Evolutionary conservation across 2,329 filamentous ascomycete genomes (phyloP), one percentile per base, ranked within the genome.

Genomic region (Helicocarpus griseus): DNA sequence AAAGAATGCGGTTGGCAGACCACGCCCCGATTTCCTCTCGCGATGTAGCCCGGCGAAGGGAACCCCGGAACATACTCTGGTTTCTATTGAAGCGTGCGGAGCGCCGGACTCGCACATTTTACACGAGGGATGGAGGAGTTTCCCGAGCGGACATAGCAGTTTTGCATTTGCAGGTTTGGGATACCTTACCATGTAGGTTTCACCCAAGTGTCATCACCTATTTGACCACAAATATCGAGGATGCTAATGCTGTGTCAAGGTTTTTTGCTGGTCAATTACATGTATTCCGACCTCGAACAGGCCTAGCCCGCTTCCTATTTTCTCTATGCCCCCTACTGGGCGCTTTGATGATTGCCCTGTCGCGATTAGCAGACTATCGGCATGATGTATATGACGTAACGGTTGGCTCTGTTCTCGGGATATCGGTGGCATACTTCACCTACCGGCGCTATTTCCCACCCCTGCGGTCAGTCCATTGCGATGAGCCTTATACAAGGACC

Each of bases 1-100:
- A 64, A 98, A 98, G 70, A 95, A 95, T 64, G 79, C 86, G 8
- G 86, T 91, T 24, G 88, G 88, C 7, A 74, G 88, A 9, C 88
- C 89, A 28, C 81, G 91, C 5, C 91, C 91, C 3, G 91, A 97
- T 68, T 73, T 96, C 33, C 80, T 97, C 39, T 82, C 85, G n/a
- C 83, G 93, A 35, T 98, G 93, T 70, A 83, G 86, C 57, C 90
- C 93, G 0, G 71, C 67, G 51, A 66, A 74, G 13, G 78, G 76
- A 6, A 82, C 81, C 0, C 75, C 81, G 0, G 69, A 69, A 48
- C 72, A 82, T 56, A 61, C 69, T 29, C 68, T 84, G 45, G 76
- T 84, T 26, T 63, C 66, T 11, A 70, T 70, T 57, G 67, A 63
- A 1, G 69, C 74, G 9, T 76, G 73, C 54, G 72, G 69, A 5